Evolutionary conservation across 2,329 filamentous ascomycete species (phyloP), one percentile per base, ranked within the genome.

Genomic region (Hypoxylon sp.): DNA sequence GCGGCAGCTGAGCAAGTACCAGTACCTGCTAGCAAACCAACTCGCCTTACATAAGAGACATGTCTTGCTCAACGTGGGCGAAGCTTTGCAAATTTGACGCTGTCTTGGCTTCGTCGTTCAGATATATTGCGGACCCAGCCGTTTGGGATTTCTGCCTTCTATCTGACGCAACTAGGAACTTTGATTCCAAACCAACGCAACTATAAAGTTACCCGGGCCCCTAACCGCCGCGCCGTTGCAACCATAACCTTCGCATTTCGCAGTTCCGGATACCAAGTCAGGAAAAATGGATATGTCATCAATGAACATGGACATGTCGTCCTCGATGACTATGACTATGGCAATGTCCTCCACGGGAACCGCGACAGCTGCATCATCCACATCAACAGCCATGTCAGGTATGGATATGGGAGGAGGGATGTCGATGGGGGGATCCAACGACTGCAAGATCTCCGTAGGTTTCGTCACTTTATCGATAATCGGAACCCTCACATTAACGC

Each of bases 381-480:
- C 60, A 35, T 46, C 54, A 15, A 56, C 61, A 24, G 39, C 27
- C 8, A 57, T 61, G 61, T 52, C 65, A 21, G n/a, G 39, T 7
- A 55, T 59, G 65, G 63, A 60, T 51, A 60, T 60, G 56, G 53
- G 56, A 46, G 53, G 56, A 46, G 50, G 54, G 4, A 56, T 47
- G 50, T 52, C 44, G 17, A 60, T 57, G 57, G 51, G 52, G 8
- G 56, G 37, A 3, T 19, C 27, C 1, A 61, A 29, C 19, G 21
- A 29, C 48, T 68, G 65, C 47, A 56, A 68, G 19, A 68, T 68
- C 6, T 68, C 65, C 13, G 65, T 65, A 62, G 2, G 32, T 35
- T 4, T 7, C 21, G 17, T 11, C 6, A 42, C 10, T 29, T 11
- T 11, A n/a, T 31, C 63, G 15, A 3, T 46, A n/a, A 37, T 32